Evolutionary conservation across 2,329 filamentous ascomycete species (phyloP), one percentile per base, ranked within the genome.

Genomic region (Cercospora sesami): DNA sequence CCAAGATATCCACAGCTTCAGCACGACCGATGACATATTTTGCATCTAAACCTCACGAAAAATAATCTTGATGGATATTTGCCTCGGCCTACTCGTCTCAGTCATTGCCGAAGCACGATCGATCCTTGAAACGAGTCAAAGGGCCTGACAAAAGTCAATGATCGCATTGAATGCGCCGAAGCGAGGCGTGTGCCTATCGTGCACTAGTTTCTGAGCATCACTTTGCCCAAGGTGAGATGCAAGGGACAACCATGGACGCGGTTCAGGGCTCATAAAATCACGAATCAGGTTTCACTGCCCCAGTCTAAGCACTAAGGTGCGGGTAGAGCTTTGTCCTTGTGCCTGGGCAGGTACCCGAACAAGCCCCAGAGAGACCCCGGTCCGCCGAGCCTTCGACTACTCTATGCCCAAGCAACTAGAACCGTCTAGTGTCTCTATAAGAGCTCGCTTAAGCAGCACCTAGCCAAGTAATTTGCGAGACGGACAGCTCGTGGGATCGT

Each of bases 391-490:
- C 31, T 36, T 36, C 28, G 55, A 31, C 28, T 23, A 59, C 55
- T 59, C 31, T 21, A 59, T 23, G n/a, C 55, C 18, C 55, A 58
- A 30, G 55, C 55, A 23, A 30, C 30, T 59, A 59, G 55, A 36
- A 59, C 18, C 28, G 21, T 36, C 55, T 61, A 39, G 33, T 45
- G 10, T 61, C 21, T 48, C 59, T 61, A 48, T 23, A 61, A 61
- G 18, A 45, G 10, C 21, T n/a, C 39, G 33, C 39, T 23, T 36
- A 28, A 61, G 23, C 23, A 16, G 31, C 31, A 23, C 18, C 55
- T 21, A 31, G 6, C 4, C 18, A 36, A 59, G 28, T 36, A 59
- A 59, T 36, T 36, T 59, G 28, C 55, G 28, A 28, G 26, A 10
- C 59, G 33, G 59, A 18, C 59, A 36, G 5, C 18, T 26, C 28